Evolutionary conservation across 2,329 filamentous ascomycete species (phyloP), one percentile per base, ranked within the genome.

Genomic region (Aspergillus cejpii): DNA sequence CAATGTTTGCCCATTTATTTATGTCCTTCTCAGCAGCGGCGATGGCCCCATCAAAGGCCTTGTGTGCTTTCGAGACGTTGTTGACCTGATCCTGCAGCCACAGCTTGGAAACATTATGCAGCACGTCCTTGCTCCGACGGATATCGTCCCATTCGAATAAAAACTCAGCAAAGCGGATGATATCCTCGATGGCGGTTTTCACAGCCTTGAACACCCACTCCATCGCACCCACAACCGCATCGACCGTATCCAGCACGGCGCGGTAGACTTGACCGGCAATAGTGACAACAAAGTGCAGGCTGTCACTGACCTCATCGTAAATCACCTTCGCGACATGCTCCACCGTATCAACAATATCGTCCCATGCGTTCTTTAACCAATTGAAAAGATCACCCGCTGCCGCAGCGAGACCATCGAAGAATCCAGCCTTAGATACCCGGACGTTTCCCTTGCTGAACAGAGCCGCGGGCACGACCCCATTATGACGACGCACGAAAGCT

Each of bases 91-190:
- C n/a, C n/a, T n/a, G n/a, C n/a, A n/a, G n/a, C n/a, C n/a, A 50
- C n/a, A 45, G 26, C 19, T 41, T 47, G 7, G 37, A 14, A 6
- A 48, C 12, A 17, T 53, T 53, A 10, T 47, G 24, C 6, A 52
- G 24, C 4, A 49, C 49, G 28, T 46, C 12, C 29, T 54, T 50
- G 29, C 41, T 46, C 2, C 51, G 44, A 3, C 31, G n/a, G 26
- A 54, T 52, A 17, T 54, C 49, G 24, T 46, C 44, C 51, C 51
- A 54, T 8, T 50, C 24, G 21, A 54, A 52, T 0, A 54, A 34
- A 8, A 50, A 44, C 27, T 48, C 19, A 1, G 52, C 7, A 11
- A 38, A 54, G 1, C 37, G 28, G 10, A 54, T 29, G 1, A 54
- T 4, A 6, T 43, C 39, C 6, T 45, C n/a, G n/a, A 43, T 21